Conservation (phyloP, 2,329 filamentous ascomycete species). For the Sarocladium oryzae region DNA sequence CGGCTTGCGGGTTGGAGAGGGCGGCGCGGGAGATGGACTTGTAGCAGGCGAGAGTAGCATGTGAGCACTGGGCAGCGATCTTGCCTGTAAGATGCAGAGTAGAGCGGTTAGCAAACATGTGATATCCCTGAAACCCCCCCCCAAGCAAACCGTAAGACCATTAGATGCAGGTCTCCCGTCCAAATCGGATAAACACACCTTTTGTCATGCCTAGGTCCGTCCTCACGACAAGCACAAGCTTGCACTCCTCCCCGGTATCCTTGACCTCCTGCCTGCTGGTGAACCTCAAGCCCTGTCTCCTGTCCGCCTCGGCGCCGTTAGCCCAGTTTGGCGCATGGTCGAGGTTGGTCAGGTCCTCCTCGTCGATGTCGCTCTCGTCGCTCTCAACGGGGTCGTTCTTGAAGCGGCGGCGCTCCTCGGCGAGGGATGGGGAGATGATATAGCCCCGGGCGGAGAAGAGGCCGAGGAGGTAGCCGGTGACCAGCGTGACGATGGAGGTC, state of each 20-base stretch:
- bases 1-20: slow-evolving; percentile 46
- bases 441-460: slow-evolving; percentile 62
- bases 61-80: slow-evolving; percentile 90
- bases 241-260: slow-evolving; percentile 70
- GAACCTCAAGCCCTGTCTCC: slow-evolving; percentile 45
- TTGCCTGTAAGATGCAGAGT: slow-evolving; percentile 77
- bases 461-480: slow-evolving; percentile 76
- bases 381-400: slow-evolving; percentile 57
- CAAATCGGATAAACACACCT: slow-evolving; percentile 59
- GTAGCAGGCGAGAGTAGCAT: slow-evolving; percentile 97
- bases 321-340: slow-evolving; percentile 64
- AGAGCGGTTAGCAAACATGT: no score
- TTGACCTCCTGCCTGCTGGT: slow-evolving; percentile 30
- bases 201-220: slow-evolving; percentile 97
- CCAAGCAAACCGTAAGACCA: no score
- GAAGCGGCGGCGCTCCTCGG: slow-evolving; percentile 49
- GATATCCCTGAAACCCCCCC: no score
- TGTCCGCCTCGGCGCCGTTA: slow-evolving; percentile 54
- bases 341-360: slow-evolving; percentile 45
- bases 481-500: slow-evolving; percentile 65
- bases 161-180: no score
- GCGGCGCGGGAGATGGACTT: slow-evolving; percentile 64
- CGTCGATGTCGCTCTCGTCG: slow-evolving; percentile 62
- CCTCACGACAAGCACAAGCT: slow-evolving; percentile 84
- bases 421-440: slow-evolving; percentile 49